Evolutionary conservation across 331 rosid species (phyloP).

Genomic region (Saraca asoca): DNA sequence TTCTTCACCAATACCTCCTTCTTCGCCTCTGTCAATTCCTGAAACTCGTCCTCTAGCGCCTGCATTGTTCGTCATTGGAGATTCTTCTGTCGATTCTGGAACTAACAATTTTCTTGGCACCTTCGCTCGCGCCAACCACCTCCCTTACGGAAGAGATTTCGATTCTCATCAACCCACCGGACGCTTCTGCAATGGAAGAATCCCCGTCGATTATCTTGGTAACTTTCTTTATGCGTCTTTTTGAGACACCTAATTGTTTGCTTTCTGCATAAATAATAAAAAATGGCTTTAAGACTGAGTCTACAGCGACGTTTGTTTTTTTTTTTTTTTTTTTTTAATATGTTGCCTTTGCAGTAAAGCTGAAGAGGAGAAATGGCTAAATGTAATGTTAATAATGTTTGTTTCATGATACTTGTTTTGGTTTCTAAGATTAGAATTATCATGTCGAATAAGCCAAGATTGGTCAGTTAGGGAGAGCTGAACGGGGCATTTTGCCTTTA

Average conservation of each 20-base stretch:
- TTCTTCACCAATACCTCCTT: conserved; percentile 23
- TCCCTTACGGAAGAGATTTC: conserved; percentile 83
- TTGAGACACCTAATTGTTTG: neutral
- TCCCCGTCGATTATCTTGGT: conserved; percentile 90
- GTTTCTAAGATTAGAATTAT: neutral
- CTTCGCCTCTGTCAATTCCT: neutral
- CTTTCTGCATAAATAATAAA: neutral
- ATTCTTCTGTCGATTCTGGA: conserved; percentile 86
- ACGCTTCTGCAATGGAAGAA: conserved; percentile 80
- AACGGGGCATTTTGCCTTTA: too few species aligned
- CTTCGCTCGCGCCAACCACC: conserved; percentile 77
- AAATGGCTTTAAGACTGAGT: too few species aligned
- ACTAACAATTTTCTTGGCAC: conserved; percentile 83
- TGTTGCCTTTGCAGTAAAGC: too few species aligned
- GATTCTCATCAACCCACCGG: conserved; percentile 83
- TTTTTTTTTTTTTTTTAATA: too few species aligned
- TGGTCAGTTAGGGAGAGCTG: too few species aligned
- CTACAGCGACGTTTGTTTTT: too few species aligned
- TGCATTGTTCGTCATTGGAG: conserved; percentile 77
- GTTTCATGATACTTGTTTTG: neutral
- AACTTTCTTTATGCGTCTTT: neutral
- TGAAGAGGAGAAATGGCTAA: neutral
- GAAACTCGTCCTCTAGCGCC: conserved; percentile 49
- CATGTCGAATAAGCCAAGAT: neutral
- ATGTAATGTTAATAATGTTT: too few species aligned